Evolutionary conservation across 768 basidiomycete genomes (phyloP).

Genomic region (Cubamyces lactineus): DNA sequence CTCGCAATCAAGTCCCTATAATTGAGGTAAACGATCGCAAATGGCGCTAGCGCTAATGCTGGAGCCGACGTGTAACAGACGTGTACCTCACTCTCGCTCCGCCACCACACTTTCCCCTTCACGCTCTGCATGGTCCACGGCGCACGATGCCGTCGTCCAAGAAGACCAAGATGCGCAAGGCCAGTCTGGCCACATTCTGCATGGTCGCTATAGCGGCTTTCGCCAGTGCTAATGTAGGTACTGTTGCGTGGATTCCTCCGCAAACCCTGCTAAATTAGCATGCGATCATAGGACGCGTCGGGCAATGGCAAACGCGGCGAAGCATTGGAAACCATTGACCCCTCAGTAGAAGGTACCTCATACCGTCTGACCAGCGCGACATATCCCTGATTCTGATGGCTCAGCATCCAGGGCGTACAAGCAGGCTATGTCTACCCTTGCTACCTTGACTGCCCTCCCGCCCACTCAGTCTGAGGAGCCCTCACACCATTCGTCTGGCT

Average conservation of each 20-base stretch:
- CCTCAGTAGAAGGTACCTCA: constrained; percentile 28
- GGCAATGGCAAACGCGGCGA: not conserved
- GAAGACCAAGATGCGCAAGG: constrained; percentile 28
- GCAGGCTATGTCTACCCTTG: constrained; percentile 70
- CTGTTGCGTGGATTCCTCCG: not conserved
- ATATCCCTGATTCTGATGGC: constrained; percentile 22
- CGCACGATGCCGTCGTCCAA: constrained; percentile 1
- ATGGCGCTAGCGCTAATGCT: not conserved
- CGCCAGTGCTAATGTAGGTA: constrained; percentile 26
- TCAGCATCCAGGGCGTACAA: constrained; percentile 75
- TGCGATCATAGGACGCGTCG: constrained; percentile 4
- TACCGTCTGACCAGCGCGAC: not conserved
- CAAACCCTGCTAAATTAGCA: not conserved
- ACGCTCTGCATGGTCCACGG: not conserved
- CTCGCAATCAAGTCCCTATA: no score
- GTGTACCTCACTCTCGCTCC: not conserved
- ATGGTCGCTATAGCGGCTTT: constrained; percentile 34
- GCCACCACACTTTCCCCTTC: not conserved
- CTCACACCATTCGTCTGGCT: constrained; percentile 48
- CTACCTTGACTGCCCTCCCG: constrained; percentile 63
- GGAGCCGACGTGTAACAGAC: constrained; percentile 4
- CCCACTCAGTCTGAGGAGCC: constrained; percentile 60
- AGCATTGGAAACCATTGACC: constrained; percentile 22
- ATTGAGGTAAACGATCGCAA: not conserved
- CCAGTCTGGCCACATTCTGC: constrained; percentile 36